Percentiles rank a stretch among this genome's conserved stretches.
Evolutionary conservation across 345 rosid genomes (phyloP).

Genomic region (Salix dunnii): DNA sequence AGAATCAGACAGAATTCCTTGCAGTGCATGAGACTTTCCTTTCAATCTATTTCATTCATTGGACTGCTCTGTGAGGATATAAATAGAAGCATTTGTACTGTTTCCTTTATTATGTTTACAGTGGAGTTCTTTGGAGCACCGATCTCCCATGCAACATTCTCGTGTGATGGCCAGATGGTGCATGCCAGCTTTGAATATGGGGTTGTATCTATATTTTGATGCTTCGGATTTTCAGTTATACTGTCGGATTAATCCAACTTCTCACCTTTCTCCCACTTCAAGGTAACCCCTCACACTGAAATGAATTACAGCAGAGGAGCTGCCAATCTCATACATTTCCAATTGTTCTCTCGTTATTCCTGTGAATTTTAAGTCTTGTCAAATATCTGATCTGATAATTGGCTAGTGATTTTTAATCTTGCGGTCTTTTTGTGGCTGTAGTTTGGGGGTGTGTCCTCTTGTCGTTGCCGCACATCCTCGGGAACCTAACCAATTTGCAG

Average conservation of each 20-base stretch:
- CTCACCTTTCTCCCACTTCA: constrained; percentile 24
- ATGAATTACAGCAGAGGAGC: background rate
- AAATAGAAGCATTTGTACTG: background rate
- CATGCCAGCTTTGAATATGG: constrained; percentile 40
- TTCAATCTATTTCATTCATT: constrained; percentile 17
- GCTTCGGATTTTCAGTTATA: constrained; percentile 24
- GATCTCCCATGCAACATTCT: constrained; percentile 41
- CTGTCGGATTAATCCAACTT: constrained; percentile 20
- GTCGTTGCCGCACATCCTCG: constrained; percentile 40
- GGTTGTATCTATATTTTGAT: constrained; percentile 33
- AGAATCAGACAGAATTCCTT: constrained; percentile 38
- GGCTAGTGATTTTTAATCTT: background rate
- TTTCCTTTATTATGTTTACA: constrained; percentile 12
- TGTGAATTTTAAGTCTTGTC: background rate
- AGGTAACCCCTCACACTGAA: constrained; percentile 24
- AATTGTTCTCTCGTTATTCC: background rate
- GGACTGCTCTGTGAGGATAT: background rate
- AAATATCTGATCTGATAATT: background rate
- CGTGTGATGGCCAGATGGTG: constrained; percentile 38
- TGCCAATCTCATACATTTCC: background rate
- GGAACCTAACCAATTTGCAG: constrained; percentile 40
- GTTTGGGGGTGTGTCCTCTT: constrained; percentile 20
- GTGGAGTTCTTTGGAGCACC: constrained; percentile 25
- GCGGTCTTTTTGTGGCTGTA: constrained; percentile 11
- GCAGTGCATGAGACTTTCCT: constrained; percentile 30